Percentiles rank a stretch among this genome's conserved stretches.
Evolutionary conservation across 1,284 basidiomycete genomes (phyloP).

Genomic region (Cystobasidium slooffiae): DNA sequence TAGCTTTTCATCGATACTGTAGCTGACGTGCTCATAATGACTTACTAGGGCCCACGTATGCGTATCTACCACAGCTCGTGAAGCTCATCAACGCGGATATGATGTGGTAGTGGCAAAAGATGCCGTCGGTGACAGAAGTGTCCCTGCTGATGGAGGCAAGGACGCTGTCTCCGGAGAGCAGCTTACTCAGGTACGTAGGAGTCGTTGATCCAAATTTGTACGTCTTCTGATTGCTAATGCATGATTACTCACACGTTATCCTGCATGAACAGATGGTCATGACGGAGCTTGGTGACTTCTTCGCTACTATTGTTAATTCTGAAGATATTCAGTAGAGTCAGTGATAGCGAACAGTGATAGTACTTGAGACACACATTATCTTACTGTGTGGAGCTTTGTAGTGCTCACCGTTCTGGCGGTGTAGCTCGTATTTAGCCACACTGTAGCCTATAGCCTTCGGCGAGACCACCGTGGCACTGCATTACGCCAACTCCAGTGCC

Average conservation of each 20-base stretch:
- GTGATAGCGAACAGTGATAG: no score
- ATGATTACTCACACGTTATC: background rate
- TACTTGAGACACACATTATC: no score
- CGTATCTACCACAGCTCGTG: conserved; percentile 39
- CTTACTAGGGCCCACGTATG: conserved; percentile 35
- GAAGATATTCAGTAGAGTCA: conserved; percentile 25
- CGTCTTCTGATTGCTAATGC: background rate
- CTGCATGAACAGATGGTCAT: conserved; percentile 17
- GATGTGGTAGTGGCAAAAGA: conserved; percentile 40
- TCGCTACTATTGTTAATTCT: conserved; percentile 38
- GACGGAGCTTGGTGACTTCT: conserved; percentile 37
- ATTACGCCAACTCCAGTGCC: no score
- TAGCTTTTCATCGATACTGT: no score
- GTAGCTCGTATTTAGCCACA: no score
- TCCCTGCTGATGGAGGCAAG: conserved; percentile 28
- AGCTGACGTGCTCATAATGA: background rate
- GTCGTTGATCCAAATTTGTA: background rate
- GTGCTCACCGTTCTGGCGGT: no score
- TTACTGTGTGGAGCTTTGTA: no score
- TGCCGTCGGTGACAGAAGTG: conserved; percentile 37
- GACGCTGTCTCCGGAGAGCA: conserved; percentile 21
- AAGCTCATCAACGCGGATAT: conserved; percentile 40
- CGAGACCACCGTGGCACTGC: no score
- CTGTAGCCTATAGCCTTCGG: no score
- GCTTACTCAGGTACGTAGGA: conserved; percentile 38